Evolutionary conservation across 2,329 filamentous ascomycete species (phyloP).

Genomic region (Aplosporella prunicola): DNA sequence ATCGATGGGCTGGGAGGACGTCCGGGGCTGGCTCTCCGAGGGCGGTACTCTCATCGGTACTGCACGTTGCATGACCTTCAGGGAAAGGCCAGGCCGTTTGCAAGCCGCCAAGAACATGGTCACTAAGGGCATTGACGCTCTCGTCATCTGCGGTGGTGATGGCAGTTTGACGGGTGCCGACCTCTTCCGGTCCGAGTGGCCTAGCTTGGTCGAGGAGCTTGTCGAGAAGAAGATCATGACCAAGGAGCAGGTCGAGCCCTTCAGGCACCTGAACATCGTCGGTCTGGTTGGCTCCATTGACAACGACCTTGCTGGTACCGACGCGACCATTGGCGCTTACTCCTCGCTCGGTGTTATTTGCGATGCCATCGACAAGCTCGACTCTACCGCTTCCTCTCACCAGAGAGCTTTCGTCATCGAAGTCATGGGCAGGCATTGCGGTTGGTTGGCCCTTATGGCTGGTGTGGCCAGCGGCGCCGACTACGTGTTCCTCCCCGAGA

Average conservation of each 20-base stretch:
- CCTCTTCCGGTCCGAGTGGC: constrained; percentile 87
- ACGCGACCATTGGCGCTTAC: constrained; percentile 95
- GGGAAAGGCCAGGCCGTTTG: constrained; percentile 74
- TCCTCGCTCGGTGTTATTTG: constrained; percentile 89
- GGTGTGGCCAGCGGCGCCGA: constrained; percentile 92
- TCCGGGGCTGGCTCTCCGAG: constrained; percentile 86
- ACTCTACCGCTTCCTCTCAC: constrained; percentile 88
- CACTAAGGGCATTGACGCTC: constrained; percentile 80
- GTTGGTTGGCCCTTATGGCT: constrained; percentile 93
- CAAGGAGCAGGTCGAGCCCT: constrained; percentile 60
- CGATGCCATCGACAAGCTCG: constrained; percentile 92
- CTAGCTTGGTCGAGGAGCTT: constrained; percentile 74
- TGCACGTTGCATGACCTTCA: constrained; percentile 85
- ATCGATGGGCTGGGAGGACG: constrained; percentile 84
- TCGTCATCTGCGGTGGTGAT: constrained; percentile 95
- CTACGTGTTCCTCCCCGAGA: constrained; percentile 94
- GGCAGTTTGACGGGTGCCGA: constrained; percentile 94
- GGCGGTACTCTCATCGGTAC: constrained; percentile 95
- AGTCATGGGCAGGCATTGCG: constrained; percentile 97
- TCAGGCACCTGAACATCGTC: constrained; percentile 86
- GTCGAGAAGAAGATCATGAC: constrained; percentile 64
- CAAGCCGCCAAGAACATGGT: constrained; percentile 91
- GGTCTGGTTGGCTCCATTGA: constrained; percentile 95
- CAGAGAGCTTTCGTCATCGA: constrained; percentile 95
- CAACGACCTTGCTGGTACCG: constrained; percentile 94